These are phyloP conservation scores for Casuarina glauca DNA, from an alignment of 306 rosid species.

Conservation along the genomic window DNA sequence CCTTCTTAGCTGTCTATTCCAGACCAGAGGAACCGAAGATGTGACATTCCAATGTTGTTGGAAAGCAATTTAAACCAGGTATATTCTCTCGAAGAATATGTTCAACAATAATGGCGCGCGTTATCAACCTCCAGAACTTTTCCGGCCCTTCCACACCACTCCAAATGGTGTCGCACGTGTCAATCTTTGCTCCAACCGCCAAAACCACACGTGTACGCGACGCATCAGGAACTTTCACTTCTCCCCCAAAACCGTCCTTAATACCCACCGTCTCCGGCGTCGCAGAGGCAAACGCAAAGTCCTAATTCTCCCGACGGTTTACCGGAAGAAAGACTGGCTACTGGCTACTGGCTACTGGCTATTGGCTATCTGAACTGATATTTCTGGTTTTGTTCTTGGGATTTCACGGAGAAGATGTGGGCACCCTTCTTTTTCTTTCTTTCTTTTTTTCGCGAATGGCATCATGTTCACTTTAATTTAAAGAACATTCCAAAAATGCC, in stretches of 20 bases:
- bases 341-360: too few species aligned
- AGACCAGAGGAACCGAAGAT: too few species aligned
- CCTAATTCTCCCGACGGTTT: neutral
- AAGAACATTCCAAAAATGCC: too few species aligned
- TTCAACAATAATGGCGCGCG: too few species aligned
- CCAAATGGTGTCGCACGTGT: slow-evolving; percentile 4
- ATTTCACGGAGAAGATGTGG: slow-evolving; percentile 43
- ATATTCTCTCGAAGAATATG: too few species aligned
- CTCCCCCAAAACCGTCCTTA: neutral
- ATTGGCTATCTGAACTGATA: neutral
- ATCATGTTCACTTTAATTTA: too few species aligned
- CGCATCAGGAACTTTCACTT: slow-evolving; percentile 32
- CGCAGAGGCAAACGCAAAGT: neutral
- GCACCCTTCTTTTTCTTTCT: too few species aligned
- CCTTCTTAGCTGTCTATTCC: too few species aligned
- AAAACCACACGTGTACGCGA: slow-evolving; percentile 8
- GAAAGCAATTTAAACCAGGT: too few species aligned
- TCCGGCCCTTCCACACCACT: neutral
- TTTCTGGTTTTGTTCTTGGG: neutral
- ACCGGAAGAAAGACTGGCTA: neutral
- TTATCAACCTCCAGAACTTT: neutral
- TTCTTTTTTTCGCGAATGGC: too few species aligned
- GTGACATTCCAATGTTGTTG: too few species aligned
- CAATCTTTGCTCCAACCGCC: neutral
- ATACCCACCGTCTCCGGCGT: neutral